Conservation (phyloP, 768 basidiomycete genomes). For the Tulasnella sp. region DNA sequence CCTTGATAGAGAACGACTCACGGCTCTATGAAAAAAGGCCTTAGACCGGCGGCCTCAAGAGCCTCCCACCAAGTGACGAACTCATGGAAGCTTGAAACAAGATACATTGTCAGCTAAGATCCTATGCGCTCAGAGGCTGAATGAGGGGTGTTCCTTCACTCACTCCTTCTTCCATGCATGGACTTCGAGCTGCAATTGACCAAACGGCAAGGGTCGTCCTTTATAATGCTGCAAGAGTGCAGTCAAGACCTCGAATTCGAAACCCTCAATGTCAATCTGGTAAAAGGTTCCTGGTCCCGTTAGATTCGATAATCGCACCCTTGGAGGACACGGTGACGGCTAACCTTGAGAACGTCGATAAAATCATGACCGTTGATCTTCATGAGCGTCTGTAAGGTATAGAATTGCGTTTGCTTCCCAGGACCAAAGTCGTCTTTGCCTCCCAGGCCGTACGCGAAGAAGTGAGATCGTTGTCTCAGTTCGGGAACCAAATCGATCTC, state of each 20-base stretch:
- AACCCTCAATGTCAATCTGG: conserved; percentile 19
- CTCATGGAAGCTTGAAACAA: not conserved
- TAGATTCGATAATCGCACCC: no score
- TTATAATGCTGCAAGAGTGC: conserved; percentile 11
- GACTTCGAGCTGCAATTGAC: conserved; percentile 18
- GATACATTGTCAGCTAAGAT: no score
- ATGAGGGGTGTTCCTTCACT: no score
- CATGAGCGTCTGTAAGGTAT: conserved; percentile 16
- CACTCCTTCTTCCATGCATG: conserved; percentile 13
- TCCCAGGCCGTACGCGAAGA: conserved; percentile 16
- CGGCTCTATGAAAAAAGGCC: conserved; percentile 14
- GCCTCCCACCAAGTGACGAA: conserved; percentile 8
- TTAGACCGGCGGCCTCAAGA: conserved; percentile 16
- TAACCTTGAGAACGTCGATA: conserved; percentile 18
- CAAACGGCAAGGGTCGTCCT: conserved; percentile 15
- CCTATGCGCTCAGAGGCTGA: no score
- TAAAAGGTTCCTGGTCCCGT: no score
- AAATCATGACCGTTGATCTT: conserved; percentile 18
- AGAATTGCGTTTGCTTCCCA: conserved; percentile 9
- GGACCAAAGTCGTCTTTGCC: conserved; percentile 15
- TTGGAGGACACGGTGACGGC: not conserved
- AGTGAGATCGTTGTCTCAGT: conserved; percentile 15
- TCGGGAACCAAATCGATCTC: conserved; percentile 15
- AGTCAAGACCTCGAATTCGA: conserved; percentile 15
- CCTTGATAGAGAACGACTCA: no score